Evolutionary conservation across 2,329 filamentous ascomycete genomes (phyloP).

Genomic region (Pyrenochaeta sp.): DNA sequence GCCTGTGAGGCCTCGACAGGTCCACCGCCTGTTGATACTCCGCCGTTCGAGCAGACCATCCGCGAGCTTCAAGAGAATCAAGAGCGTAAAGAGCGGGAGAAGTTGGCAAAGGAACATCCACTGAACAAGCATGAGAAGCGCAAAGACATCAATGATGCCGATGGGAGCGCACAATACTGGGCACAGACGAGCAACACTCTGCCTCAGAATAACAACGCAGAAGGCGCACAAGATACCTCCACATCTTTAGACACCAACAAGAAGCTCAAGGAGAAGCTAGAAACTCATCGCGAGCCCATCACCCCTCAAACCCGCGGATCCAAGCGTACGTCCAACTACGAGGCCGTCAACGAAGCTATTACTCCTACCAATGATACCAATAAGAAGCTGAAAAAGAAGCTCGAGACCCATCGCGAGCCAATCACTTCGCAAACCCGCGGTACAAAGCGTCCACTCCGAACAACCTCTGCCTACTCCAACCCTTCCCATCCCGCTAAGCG

Average conservation of each 20-base stretch:
- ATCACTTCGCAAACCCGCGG: background rate
- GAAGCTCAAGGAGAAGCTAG: constrained; percentile 6
- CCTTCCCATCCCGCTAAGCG: background rate
- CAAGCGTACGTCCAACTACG: background rate
- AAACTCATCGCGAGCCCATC: constrained; percentile 7
- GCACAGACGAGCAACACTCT: too few relatives aligned
- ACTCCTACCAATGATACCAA: background rate
- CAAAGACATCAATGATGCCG: background rate
- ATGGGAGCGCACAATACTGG: too few relatives aligned
- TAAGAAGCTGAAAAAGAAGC: constrained; percentile 5
- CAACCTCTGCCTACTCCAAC: background rate
- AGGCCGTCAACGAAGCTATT: background rate
- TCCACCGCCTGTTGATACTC: background rate
- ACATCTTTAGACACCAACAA: background rate
- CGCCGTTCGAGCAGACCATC: background rate
- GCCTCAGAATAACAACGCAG: too few relatives aligned
- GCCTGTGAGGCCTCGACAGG: constrained; percentile 1
- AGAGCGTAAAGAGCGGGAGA: background rate
- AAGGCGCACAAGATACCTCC: background rate
- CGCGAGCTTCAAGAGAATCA: background rate
- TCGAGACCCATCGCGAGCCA: constrained; percentile 1
- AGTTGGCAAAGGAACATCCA: background rate
- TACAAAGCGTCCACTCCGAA: background rate
- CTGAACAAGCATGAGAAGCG: constrained; percentile 1
- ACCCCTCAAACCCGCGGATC: background rate